Percentiles rank a stretch among this genome's conserved stretches.
Evolutionary conservation across 2,329 filamentous ascomycete genomes (phyloP).

Genomic region (Exophiala phaeomuriformis): DNA sequence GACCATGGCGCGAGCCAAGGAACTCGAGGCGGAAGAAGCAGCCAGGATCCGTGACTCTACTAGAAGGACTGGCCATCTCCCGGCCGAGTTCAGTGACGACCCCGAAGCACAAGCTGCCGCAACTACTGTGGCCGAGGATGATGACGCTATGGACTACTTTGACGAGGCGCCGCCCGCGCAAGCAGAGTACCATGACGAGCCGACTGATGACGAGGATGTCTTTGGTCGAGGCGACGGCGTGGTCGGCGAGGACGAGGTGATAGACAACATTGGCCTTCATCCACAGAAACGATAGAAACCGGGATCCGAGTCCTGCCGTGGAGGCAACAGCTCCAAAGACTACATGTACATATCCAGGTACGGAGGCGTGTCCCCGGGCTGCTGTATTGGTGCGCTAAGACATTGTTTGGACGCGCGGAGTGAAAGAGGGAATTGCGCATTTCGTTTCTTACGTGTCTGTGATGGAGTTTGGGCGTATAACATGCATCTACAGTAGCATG

Average conservation of each 20-base stretch:
- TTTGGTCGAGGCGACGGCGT: constrained; percentile 32
- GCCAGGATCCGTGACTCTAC: constrained; percentile 34
- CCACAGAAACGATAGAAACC: constrained; percentile 19
- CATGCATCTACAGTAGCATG: not conserved
- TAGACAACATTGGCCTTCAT: constrained; percentile 36
- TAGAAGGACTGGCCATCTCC: constrained; percentile 26
- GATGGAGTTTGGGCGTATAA: not conserved
- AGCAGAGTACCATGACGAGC: constrained; percentile 46
- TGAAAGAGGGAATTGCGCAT: not conserved
- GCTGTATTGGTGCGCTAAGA: too few species aligned
- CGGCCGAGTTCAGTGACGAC: constrained; percentile 32
- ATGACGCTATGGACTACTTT: constrained; percentile 37
- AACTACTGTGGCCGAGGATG: constrained; percentile 35
- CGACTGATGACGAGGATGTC: constrained; percentile 46
- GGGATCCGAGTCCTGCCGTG: not conserved
- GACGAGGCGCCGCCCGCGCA: constrained; percentile 34
- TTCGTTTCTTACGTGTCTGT: not conserved
- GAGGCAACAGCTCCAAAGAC: not conserved
- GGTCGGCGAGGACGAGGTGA: constrained; percentile 28
- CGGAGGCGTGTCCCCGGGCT: too few species aligned
- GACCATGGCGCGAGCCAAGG: constrained; percentile 45
- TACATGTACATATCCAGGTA: not conserved
- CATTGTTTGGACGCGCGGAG: too few species aligned
- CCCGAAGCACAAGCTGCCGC: constrained; percentile 37
- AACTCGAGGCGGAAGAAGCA: constrained; percentile 44